These are phyloP conservation scores for Ganoderma boninense DNA, from an alignment of 1,284 basidiomycete species.

Conservation along the genomic window DNA sequence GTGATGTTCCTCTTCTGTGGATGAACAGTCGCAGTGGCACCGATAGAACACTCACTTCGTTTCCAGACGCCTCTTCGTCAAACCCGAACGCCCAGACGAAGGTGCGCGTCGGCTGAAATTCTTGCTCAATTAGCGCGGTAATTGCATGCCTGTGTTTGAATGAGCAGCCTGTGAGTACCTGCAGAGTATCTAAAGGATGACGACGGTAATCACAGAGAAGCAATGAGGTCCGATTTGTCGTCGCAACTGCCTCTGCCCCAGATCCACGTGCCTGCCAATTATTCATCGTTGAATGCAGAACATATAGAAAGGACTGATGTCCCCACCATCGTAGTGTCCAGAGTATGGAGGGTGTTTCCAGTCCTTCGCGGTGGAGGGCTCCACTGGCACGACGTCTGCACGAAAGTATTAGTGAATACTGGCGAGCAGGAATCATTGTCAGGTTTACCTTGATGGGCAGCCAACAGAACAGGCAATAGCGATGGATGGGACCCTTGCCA, in stretches of 20 bases:
- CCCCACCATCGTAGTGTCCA: constrained; percentile 44
- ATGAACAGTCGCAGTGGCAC: background rate
- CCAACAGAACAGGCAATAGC: constrained; percentile 70
- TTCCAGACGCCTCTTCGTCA: constrained; percentile 71
- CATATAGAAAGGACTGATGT: background rate
- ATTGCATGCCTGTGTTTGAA: constrained; percentile 50
- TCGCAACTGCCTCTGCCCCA: constrained; percentile 73
- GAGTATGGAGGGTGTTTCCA: constrained; percentile 56
- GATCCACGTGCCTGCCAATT: constrained; percentile 50
- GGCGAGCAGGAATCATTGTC: background rate
- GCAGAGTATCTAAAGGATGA: background rate
- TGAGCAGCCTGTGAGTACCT: background rate
- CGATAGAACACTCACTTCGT: constrained; percentile 45
- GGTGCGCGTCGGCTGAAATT: constrained; percentile 58
- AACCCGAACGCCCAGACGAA: constrained; percentile 74
- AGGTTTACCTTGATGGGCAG: constrained; percentile 66
- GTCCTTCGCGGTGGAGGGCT: constrained; percentile 54
- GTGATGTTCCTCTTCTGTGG: background rate
- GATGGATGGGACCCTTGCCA: constrained; percentile 63
- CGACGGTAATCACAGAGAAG: constrained; percentile 50
- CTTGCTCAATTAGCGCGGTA: constrained; percentile 57
- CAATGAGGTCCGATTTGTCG: constrained; percentile 68
- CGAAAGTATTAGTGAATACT: background rate
- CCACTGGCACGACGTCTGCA: constrained; percentile 64
- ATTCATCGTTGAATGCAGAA: background rate